These are phyloP conservation scores for Aspergillus quadricinctus DNA, from an alignment of 2,329 filamentous ascomycete genomes.

Conservation along the genomic window DNA sequence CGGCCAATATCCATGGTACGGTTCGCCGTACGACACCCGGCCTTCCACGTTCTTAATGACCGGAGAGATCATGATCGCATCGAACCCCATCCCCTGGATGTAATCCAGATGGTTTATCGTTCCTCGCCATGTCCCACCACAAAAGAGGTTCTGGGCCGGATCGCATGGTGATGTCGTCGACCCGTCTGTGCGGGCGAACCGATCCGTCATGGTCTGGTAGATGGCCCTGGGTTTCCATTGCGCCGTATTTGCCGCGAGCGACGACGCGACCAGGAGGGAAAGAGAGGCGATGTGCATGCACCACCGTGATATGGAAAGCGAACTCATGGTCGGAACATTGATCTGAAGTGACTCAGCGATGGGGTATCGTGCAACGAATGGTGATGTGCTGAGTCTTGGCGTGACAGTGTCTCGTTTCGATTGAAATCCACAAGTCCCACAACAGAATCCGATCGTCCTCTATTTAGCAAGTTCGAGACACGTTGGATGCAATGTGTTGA, in stretches of 20 bases:
- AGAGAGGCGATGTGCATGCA: background rate
- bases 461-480: background rate
- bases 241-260: constrained; percentile 21
- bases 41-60: constrained; percentile 39
- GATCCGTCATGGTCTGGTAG: constrained; percentile 47
- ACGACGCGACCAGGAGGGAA: background rate
- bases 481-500: background rate
- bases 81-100: constrained; percentile 48
- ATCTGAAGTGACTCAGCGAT: background rate
- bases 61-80: constrained; percentile 44
- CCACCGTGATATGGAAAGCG: background rate
- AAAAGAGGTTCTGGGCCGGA: constrained; percentile 35
- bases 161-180: constrained; percentile 30
- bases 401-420: background rate
- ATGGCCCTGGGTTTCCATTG: constrained; percentile 42
- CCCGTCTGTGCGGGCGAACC: constrained; percentile 42
- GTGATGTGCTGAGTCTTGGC: background rate
- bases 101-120: constrained; percentile 48
- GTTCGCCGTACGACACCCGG: constrained; percentile 38
- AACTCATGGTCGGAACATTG: background rate
- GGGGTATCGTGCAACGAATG: background rate
- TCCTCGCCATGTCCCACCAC: constrained; percentile 50
- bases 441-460: background rate
- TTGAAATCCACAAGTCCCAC: background rate
- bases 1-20: constrained; percentile 51